Evolutionary conservation across 2,329 filamentous ascomycete species (phyloP), one percentile per base, ranked within the genome.

Genomic region (Paraphoma sp.): DNA sequence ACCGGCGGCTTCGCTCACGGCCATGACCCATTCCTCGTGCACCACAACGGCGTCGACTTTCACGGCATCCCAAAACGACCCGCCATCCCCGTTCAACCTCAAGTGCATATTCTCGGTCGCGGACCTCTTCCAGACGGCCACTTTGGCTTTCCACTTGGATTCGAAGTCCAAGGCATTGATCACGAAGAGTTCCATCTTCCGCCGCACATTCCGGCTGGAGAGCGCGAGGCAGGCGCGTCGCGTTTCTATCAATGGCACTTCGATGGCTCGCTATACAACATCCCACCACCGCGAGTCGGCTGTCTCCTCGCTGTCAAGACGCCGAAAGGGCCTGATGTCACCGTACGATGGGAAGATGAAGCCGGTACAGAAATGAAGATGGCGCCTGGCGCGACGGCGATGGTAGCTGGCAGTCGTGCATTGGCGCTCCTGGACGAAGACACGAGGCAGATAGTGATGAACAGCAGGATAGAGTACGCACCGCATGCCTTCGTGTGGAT

Each of bases 391-490:
- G 33, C 33, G 9, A 36, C 33, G 33, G 33, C 33, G 33, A 36
- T 36, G 33, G 33, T 36, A 6, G 33, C 33, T 36, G 33, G 33
- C 6, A 36, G 33, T 36, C 33, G 33, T 14, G 33, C 33, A 36
- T 36, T 36, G 14, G 33, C 33, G 7, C 9, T 36, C 9, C 33
- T 36, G 10, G 33, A 36, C 14, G 33, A 36, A 10, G 33, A 36
- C 2, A 36, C 33, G 33, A 36, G 14, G 14, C 9, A 36, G 10
- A 36, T 36, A 10, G 33, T 36, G 33, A 36, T 36, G 33, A 10
- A 36, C 14, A 36, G 33, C 33, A 3, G 74, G 75, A 78, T 80
- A 28, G 79, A 81, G 65, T 81, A 81, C 54, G 78, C 78, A 3
- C 79, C 78, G 10, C 74, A 77, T 54, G 78, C 80, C 11, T 82